Evolutionary conservation across 371 early-diverging fungal genomes (phyloP).

Genomic region (Mortierella sp.): DNA sequence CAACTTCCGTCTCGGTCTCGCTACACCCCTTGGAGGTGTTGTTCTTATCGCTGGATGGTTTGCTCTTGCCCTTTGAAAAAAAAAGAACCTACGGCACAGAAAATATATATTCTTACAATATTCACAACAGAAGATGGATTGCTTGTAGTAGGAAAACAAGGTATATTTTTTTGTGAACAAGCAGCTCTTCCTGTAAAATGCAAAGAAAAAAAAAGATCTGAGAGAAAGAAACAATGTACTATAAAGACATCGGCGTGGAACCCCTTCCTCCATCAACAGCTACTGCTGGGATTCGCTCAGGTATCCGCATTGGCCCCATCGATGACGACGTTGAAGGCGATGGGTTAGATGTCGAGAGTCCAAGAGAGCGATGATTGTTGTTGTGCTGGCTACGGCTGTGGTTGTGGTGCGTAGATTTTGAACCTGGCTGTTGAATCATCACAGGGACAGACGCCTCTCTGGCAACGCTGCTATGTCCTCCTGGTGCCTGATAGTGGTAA

Average conservation of each 20-base stretch:
- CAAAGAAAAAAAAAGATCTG: not conserved
- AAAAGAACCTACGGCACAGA: too few species aligned
- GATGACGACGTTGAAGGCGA: conserved; percentile 19
- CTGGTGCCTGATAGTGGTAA: conserved; percentile 11
- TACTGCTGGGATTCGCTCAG: conserved; percentile 31
- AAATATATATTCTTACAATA: not conserved
- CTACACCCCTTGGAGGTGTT: conserved; percentile 85
- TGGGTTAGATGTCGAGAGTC: conserved; percentile 35
- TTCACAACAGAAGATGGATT: not conserved
- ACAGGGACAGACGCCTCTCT: conserved; percentile 37
- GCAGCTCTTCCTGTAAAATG: not conserved
- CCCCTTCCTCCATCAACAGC: conserved; percentile 46
- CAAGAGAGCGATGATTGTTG: conserved; percentile 6
- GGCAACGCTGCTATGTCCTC: not conserved
- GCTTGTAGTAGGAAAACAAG: not conserved
- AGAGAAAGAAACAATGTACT: not conserved
- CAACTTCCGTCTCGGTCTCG: conserved; percentile 71
- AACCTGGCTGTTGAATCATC: conserved; percentile 22
- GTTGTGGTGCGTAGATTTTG: not conserved
- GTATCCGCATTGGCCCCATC: conserved; percentile 43
- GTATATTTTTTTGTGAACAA: not conserved
- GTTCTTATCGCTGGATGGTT: conserved; percentile 83
- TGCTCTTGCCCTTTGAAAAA: conserved; percentile 64
- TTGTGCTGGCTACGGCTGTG: not conserved
- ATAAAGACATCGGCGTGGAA: conserved; percentile 37